Conservation (phyloP, 2,329 filamentous ascomycete species). For the Coniochaeta hoffmannii region DNA sequence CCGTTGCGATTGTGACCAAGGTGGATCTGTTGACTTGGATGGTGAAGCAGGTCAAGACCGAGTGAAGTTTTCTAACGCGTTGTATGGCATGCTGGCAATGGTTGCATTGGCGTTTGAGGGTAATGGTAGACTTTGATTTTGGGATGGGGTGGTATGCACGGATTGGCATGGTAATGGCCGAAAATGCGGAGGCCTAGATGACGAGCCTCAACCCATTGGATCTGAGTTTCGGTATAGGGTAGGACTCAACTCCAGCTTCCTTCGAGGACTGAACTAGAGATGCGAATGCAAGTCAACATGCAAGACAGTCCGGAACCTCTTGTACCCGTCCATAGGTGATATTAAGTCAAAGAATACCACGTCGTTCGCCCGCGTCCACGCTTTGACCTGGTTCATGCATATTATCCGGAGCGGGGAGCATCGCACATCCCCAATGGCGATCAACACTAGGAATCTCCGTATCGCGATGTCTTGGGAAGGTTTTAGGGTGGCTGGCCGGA, state of each 20-base stretch:
- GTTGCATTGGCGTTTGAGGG: neutral
- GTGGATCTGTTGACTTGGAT: constrained; percentile 92
- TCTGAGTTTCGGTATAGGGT: too few relatives aligned
- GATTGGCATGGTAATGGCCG: neutral
- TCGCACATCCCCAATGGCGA: neutral
- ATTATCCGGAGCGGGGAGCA: neutral
- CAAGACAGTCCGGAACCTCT: neutral
- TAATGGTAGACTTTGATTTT: neutral
- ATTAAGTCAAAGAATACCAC: neutral
- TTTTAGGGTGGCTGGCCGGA: too few relatives aligned
- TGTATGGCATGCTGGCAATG: neutral
- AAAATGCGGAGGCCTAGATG: neutral
- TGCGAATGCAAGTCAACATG: neutral
- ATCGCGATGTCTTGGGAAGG: neutral
- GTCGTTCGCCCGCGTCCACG: neutral
- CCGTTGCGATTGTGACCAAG: constrained; percentile 89
- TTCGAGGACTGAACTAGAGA: neutral
- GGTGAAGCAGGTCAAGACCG: constrained; percentile 55
- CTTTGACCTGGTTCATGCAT: neutral
- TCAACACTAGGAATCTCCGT: neutral
- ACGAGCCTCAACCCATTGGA: neutral
- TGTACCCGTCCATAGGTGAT: neutral
- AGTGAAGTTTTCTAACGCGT: neutral
- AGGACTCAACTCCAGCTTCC: neutral
- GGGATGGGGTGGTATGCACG: neutral